Evolutionary conservation across 306 rosid genomes (phyloP), one percentile per base, ranked within the genome.

Genomic region (Gleditsia sinensis): DNA sequence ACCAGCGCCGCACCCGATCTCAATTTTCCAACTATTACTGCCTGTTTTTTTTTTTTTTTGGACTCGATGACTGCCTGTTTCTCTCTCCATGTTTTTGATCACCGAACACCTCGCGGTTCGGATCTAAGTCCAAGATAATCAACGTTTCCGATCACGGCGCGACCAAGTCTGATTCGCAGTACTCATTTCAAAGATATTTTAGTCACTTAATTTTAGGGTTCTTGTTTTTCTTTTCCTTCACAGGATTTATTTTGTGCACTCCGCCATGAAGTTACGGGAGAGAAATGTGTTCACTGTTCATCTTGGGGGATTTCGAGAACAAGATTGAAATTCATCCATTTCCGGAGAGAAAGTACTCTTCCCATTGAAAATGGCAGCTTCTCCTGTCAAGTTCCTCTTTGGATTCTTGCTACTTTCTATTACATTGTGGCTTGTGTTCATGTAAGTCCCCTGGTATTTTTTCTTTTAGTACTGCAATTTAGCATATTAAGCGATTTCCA

Each of bases 351-450:
- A 4, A 60, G 16, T n/a, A 25, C 21, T 40, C 54, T 14, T 65
- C 59, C 39, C 53, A 20, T 51, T 64, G 46, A 55, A 75, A 81
- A 94, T 94, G 99, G 96, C 93, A 34, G 95, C 89, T 73, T 88
- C 97, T 48, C 90, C 96, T n/a, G 90, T 88, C 78, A 87, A 88
- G 68, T 88, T 91, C 80, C 93, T 94, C 83, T 92, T 85, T 60
- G 90, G 90, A 11, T 88, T 94, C 86, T 70, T 90, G 89, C 57
- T 91, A 7, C 69, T 92, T 72, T 90, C 93, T 37, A 79, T 92
- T 83, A 85, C 88, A 51, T 77, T 90, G 80, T 94, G 96, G 96
- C 74, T 94, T 45, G 36, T 90, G 58, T 90, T 92, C 92, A 88
- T 90, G 99, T 94, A 83, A 84, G 94, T 83, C 10, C 57, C 54